Percentiles rank a stretch among this genome's conserved stretches.
Conservation (phyloP, 306 rosid genomes). For the Rubus parviflorus region DNA sequence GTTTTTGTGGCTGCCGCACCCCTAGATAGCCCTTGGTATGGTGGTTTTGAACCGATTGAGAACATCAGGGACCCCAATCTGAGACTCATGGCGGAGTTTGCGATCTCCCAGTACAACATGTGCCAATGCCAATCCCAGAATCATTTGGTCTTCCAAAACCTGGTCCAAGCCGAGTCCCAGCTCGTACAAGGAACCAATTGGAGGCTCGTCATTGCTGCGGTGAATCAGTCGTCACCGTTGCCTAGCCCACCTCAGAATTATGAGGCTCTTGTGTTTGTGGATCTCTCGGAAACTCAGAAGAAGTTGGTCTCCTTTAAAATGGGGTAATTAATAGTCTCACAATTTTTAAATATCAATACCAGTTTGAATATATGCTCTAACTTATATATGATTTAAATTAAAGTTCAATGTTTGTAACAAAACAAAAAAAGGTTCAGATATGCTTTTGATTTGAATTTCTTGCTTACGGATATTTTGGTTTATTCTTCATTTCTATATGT, state of each 20-base stretch:
- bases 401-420: too few species aligned
- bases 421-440: too few species aligned
- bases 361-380: too few species aligned
- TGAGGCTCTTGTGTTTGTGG: not conserved
- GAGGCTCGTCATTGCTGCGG: not conserved
- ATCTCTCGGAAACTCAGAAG: not conserved
- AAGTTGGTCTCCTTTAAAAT: not conserved
- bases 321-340: not conserved
- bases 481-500: too few species aligned
- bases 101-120: not conserved
- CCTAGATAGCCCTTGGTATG: not conserved
- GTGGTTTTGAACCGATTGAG: not conserved
- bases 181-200: not conserved
- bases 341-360: too few species aligned
- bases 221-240: not conserved
- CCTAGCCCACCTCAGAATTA: not conserved
- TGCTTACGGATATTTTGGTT: too few species aligned
- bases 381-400: too few species aligned
- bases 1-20: not conserved
- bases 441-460: too few species aligned
- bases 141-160: not conserved
- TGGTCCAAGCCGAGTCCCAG: not conserved
- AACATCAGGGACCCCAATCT: not conserved
- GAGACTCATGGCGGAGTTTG: not conserved
- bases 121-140: not conserved